These are phyloP conservation scores for Melanomma pulvis-pyrius DNA, from an alignment of 495 filamentous ascomycete genomes.

Conservation along the genomic window DNA sequence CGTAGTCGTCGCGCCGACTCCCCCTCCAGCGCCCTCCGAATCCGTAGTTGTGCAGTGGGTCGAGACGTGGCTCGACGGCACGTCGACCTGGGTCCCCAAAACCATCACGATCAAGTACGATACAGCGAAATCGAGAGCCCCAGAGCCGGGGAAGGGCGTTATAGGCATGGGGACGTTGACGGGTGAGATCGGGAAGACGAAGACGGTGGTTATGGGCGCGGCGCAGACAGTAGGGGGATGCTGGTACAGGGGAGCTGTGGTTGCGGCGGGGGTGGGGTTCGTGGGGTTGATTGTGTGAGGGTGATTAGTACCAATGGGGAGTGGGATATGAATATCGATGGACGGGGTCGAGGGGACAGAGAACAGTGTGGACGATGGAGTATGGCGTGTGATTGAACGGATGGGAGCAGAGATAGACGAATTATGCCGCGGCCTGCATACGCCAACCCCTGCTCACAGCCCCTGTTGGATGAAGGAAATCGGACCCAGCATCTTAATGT, in stretches of 20 bases:
- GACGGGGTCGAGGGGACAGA: neutral
- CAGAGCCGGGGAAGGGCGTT: conserved; percentile 27
- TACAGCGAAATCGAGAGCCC: conserved; percentile 23
- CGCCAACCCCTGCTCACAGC: no score
- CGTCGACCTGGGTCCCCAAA: conserved; percentile 36
- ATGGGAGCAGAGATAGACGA: neutral
- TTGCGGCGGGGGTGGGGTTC: conserved; percentile 21
- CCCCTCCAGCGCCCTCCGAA: neutral
- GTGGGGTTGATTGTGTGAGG: conserved; percentile 12
- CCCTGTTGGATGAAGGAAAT: neutral
- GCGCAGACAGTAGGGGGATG: conserved; percentile 12
- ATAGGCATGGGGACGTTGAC: conserved; percentile 41
- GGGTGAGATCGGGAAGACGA: conserved; percentile 33
- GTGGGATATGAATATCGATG: neutral
- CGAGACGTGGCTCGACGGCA: conserved; percentile 33
- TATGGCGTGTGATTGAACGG: neutral
- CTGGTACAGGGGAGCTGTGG: conserved; percentile 10
- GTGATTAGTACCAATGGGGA: neutral
- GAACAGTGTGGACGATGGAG: neutral
- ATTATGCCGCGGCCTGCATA: neutral
- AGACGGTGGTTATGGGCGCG: conserved; percentile 28
- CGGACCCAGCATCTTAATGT: neutral
- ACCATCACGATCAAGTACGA: conserved; percentile 33
- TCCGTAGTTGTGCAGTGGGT: conserved; percentile 33
- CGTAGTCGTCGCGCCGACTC: neutral